A percentile compares a stretch with the other conserved stretches of the same genome.
These are phyloP conservation scores for Sporothrix curviconia DNA, from an alignment of 2,329 filamentous ascomycete genomes.

Conservation along the genomic window DNA sequence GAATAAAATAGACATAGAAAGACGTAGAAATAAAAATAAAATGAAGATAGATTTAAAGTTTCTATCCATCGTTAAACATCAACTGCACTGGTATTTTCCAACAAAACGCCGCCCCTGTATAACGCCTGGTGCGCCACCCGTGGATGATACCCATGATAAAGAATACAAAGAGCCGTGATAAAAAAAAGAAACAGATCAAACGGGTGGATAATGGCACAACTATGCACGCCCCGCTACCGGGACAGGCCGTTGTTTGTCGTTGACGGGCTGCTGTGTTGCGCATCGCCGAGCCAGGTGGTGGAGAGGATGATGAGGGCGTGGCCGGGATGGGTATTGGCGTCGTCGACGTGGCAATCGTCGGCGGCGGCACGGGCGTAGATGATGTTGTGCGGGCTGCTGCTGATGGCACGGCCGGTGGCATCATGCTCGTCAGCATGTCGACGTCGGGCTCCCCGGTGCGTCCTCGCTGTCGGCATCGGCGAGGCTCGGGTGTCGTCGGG, in stretches of 20 bases:
- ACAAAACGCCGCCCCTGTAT: neutral
- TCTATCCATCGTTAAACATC: neutral
- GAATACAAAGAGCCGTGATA: neutral
- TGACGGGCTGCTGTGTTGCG: constrained; percentile 10
- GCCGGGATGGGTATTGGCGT: constrained; percentile 14
- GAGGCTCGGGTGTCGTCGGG: constrained; percentile 41
- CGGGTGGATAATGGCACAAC: neutral
- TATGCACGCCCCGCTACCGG: constrained; percentile 10
- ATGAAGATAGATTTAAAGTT: neutral
- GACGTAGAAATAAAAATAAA: neutral
- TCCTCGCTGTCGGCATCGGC: constrained; percentile 46
- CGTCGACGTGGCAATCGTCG: constrained; percentile 9
- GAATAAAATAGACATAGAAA: neutral
- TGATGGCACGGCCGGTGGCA: constrained; percentile 17
- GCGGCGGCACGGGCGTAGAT: neutral
- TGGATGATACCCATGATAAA: neutral
- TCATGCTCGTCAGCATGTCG: constrained; percentile 27
- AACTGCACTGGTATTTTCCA: neutral
- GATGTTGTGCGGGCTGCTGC: neutral
- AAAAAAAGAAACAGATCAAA: neutral
- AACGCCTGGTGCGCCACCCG: constrained; percentile 3
- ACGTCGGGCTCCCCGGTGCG: constrained; percentile 52
- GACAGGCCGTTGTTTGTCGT: constrained; percentile 1
- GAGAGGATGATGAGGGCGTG: constrained; percentile 7
- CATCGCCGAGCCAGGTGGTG: neutral